These are phyloP conservation scores for Aureobasidium sp. DNA, from an alignment of 2,329 filamentous ascomycete genomes.

Conservation along the genomic window DNA sequence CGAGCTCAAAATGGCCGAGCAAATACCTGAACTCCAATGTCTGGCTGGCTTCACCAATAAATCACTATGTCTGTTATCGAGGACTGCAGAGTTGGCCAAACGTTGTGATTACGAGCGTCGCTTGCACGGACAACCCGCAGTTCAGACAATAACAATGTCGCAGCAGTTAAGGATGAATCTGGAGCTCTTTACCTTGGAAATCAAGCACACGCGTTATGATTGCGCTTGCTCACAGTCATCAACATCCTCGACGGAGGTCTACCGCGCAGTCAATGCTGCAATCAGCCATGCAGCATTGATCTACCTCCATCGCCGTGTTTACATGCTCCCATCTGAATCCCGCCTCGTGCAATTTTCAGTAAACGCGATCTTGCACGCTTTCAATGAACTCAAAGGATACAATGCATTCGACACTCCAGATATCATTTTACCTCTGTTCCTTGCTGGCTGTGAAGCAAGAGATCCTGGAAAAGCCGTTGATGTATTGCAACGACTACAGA, in stretches of 20 bases:
- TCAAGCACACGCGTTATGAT: conserved; percentile 8
- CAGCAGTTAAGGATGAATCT: conserved; percentile 9
- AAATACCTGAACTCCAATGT: conserved; percentile 1
- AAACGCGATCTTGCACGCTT: conserved; percentile 1
- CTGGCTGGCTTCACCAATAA: conserved; percentile 10
- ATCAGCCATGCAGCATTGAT: conserved; percentile 7
- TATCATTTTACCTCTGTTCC: conserved; percentile 10
- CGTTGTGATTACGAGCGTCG: conserved; percentile 9
- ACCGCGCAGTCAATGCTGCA: conserved; percentile 7
- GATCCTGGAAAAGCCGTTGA: neutral
- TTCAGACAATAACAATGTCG: neutral
- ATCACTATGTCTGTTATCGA: conserved; percentile 1
- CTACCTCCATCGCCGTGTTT: conserved; percentile 5
- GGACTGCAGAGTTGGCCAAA: conserved; percentile 5
- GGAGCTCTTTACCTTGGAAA: conserved; percentile 6
- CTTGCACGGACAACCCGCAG: neutral
- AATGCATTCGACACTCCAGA: conserved; percentile 10
- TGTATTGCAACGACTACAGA: conserved; percentile 8
- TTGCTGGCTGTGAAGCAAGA: conserved; percentile 9
- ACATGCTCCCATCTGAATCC: conserved; percentile 1
- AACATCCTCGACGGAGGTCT: conserved; percentile 1
- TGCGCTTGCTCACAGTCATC: neutral
- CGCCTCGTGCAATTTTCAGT: conserved; percentile 9
- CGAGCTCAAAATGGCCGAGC: conserved; percentile 1
- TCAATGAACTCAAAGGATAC: conserved; percentile 3